A percentile compares a stretch with the other conserved stretches of the same genome.
Evolutionary conservation across 192 early-diverging fungal genomes (phyloP).

Genomic region (Podila epicladia): DNA sequence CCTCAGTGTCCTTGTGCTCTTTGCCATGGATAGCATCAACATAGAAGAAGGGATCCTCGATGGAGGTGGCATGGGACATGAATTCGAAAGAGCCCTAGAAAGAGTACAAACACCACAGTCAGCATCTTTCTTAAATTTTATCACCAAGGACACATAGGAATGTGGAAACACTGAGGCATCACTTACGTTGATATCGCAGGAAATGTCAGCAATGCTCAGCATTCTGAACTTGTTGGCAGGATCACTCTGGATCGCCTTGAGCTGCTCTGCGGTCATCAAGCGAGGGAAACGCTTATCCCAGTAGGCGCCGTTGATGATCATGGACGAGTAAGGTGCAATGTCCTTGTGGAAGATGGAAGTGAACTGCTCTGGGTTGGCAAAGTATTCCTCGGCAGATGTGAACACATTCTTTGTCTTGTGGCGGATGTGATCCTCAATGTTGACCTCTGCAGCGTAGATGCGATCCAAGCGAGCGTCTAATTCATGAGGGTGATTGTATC

Average conservation of each 20-base stretch:
- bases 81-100: conserved; percentile 92
- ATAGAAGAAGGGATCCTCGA: conserved; percentile 92
- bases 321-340: conserved; percentile 91
- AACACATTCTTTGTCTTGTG: conserved; percentile 74
- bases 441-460: conserved; percentile 85
- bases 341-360: conserved; percentile 52
- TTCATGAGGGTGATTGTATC: background rate
- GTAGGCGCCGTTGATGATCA: conserved; percentile 94
- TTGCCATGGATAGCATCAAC: conserved; percentile 81
- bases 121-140: background rate
- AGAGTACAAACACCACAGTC: background rate
- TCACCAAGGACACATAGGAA: background rate
- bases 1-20: conserved; percentile 72
- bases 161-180: background rate
- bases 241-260: conserved; percentile 72
- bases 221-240: conserved; percentile 75
- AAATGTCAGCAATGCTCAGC: conserved; percentile 90
- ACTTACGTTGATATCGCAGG: conserved; percentile 88
- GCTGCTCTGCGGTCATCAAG: conserved; percentile 86
- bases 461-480: conserved; percentile 72
- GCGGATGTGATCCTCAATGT: conserved; percentile 83
- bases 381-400: conserved; percentile 73
- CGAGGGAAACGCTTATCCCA: conserved; percentile 91
- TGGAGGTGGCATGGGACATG: conserved; percentile 88
- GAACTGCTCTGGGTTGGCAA: conserved; percentile 67